Evolutionary conservation across 306 rosid genomes (phyloP).

Genomic region (Senna tora): DNA sequence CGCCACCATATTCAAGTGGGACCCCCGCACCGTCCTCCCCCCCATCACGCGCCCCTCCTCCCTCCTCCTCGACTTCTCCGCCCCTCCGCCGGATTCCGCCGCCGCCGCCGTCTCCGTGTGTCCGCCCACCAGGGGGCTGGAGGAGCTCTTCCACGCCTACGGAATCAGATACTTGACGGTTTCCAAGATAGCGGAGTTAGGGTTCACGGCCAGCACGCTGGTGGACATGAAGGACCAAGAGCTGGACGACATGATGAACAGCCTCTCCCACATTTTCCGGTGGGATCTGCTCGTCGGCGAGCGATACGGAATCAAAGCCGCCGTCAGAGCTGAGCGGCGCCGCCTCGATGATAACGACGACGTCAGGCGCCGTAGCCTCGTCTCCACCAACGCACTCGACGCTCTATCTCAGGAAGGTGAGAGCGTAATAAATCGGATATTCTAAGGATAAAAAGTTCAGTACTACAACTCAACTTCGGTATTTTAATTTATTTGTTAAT

Average conservation of each 20-base stretch:
- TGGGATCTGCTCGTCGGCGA: constrained; percentile 95
- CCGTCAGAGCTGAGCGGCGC: constrained; percentile 82
- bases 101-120: not conserved
- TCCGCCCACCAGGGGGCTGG: too few relatives aligned
- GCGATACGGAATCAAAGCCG: constrained; percentile 89
- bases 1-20: constrained; percentile 78
- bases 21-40: constrained; percentile 64
- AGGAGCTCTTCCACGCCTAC: constrained; percentile 80
- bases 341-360: constrained; percentile 72
- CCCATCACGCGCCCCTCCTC: constrained; percentile 16
- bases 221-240: constrained; percentile 86
- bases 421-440: too few relatives aligned
- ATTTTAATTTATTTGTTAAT: too few relatives aligned
- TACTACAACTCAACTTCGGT: too few relatives aligned
- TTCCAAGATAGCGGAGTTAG: constrained; percentile 89
- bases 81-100: constrained; percentile 30
- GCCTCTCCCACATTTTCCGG: constrained; percentile 74
- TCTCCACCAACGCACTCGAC: constrained; percentile 65
- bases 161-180: constrained; percentile 85
- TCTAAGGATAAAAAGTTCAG: too few relatives aligned
- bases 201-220: constrained; percentile 87
- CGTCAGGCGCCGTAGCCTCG: constrained; percentile 48
- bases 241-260: constrained; percentile 95
- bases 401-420: constrained; percentile 93
- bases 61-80: constrained; percentile 40